Evolutionary conservation across 768 basidiomycete genomes (phyloP).

Genomic region (Lyophyllum atratum): DNA sequence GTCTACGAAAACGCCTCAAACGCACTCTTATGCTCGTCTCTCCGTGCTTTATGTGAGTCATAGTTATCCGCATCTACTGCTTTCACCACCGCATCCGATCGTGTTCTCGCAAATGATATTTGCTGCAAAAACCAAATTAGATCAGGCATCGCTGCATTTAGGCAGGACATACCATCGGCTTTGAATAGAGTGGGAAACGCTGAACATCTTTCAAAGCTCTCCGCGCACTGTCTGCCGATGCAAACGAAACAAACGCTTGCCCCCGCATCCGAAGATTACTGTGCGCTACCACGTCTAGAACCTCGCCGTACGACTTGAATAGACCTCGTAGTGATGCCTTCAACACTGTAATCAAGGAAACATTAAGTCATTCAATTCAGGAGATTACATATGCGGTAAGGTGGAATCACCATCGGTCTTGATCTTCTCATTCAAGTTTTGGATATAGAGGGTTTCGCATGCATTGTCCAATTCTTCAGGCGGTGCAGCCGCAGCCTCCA

Average conservation of each 20-base stretch:
- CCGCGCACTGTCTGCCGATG: constrained; percentile 75
- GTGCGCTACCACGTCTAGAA: constrained; percentile 95
- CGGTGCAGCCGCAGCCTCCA: constrained; percentile 4
- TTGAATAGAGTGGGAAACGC: constrained; percentile 93
- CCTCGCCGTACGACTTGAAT: constrained; percentile 92
- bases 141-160: constrained; percentile 4
- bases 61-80: constrained; percentile 63
- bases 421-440: constrained; percentile 95
- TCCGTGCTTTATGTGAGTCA: constrained; percentile 72
- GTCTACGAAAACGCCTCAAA: constrained; percentile 4
- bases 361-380: not conserved
- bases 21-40: constrained; percentile 87
- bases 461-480: constrained; percentile 45
- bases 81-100: constrained; percentile 90
- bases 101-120: constrained; percentile 89
- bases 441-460: constrained; percentile 92
- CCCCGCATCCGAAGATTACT: constrained; percentile 95
- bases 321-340: constrained; percentile 85
- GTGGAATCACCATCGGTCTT: constrained; percentile 64
- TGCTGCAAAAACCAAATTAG: constrained; percentile 52
- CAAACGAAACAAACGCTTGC: constrained; percentile 96
- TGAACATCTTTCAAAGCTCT: constrained; percentile 92
- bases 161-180: constrained; percentile 82
- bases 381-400: not conserved
- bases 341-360: constrained; percentile 55